phyloP scores from a whole-genome alignment of 1,284 basidiomycete species.

The Apiotrichum porosum region DNA sequence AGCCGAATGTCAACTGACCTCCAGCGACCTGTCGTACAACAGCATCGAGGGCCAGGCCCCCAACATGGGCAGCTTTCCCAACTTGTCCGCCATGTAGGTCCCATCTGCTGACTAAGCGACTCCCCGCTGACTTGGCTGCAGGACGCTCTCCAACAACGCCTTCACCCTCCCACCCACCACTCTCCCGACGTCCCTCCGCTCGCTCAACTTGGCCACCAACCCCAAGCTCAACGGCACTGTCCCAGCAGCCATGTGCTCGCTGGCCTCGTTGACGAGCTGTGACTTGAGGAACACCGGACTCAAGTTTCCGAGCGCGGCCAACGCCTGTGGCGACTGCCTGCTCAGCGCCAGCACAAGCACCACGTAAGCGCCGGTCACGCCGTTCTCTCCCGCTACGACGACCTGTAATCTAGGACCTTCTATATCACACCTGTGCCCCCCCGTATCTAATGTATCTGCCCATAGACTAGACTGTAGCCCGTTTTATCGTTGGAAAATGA shows the following conservation, averaged over 20 bases:
- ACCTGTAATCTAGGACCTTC: too few relatives aligned
- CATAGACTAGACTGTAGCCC: too few relatives aligned
- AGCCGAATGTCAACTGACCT: background rate
- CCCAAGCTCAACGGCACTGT: background rate
- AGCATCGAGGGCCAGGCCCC: constrained; percentile 31
- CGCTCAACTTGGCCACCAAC: constrained; percentile 1
- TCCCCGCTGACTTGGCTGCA: background rate
- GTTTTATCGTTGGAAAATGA: too few relatives aligned
- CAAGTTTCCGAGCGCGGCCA: background rate
- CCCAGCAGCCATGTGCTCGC: background rate
- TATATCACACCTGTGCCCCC: too few relatives aligned
- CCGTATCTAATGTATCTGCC: too few relatives aligned
- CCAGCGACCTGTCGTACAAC: constrained; percentile 44
- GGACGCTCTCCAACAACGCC: constrained; percentile 4
- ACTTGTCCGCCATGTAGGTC: too few relatives aligned
- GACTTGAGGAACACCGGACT: background rate
- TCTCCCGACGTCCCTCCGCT: background rate
- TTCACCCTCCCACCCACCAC: background rate
- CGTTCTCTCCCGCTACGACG: too few relatives aligned
- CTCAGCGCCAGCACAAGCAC: too few relatives aligned
- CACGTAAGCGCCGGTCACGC: too few relatives aligned
- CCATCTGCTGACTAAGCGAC: background rate
- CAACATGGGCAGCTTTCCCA: constrained; percentile 22
- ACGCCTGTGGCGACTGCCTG: too few relatives aligned
- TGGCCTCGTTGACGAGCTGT: background rate